Base-by-base conservation (phyloP, 2,329 filamentous ascomycete species). In the Zymoseptoria pseudotritici region DNA sequence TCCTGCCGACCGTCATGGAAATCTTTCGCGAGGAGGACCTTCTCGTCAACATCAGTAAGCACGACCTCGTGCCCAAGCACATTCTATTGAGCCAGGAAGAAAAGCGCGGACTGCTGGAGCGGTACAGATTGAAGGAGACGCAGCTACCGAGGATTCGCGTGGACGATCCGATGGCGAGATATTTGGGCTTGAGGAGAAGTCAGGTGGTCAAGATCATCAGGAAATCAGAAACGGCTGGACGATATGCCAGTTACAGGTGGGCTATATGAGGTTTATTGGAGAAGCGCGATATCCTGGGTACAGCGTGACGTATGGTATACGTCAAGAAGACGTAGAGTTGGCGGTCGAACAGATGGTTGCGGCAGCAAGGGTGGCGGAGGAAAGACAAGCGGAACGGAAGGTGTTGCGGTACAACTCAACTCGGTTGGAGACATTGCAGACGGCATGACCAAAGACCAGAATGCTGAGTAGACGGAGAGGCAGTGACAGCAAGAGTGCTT, bases 151-250 rank as follows among this genome's bases (percentile, higher is more conserved):
- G 94, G 59, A 96, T 99, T 69, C 85, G 96, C 75, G 84, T 89
- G 66, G 90, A 89, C 67, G 94, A 99, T 74, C 94, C 94, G 2
- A 91, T 99, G 56, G 90, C 94, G 24, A 87, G 89, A 70, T 99
- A 97, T 75, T 79, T 97, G 58, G 94, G 94, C 11, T 79, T 99
- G 73, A 88, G 89, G 79, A 84, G 92, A 72, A 91, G 92, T 3
- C 90, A 97, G 77, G 92, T 99, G 2, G 94, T 99, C 71, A 99
- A 99, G 84, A 99, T 99, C 70, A 97, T 99, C 70, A 83, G 94
- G 66, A 92, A 88, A 75, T 92, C 88, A 72, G 94, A 97, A 81
- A 99, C 94, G 58, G 94, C 94, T 13, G 94, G 94, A 63, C 83
- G 94, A 57, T 99, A 99, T 77, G 94, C 94, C 54, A 96, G 91